Percentiles rank a stretch among this genome's conserved stretches.
These are phyloP conservation scores for Phytophthora cactorum DNA, from an alignment of 352 stramenopile genomes.

Conservation along the genomic window DNA sequence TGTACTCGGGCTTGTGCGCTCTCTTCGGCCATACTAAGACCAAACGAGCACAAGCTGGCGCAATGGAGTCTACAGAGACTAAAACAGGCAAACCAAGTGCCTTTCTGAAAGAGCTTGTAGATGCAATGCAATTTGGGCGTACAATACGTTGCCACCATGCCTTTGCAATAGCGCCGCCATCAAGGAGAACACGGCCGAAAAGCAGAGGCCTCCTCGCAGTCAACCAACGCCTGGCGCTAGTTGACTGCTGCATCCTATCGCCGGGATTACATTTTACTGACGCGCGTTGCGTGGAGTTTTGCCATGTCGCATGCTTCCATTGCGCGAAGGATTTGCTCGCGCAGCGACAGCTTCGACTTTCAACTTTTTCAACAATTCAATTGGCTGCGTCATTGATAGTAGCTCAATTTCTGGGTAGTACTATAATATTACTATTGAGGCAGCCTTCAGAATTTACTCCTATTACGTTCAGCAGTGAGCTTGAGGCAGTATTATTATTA, in stretches of 20 bases:
- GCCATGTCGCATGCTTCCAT: slow-evolving; percentile 19
- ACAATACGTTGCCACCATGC: too few relatives aligned
- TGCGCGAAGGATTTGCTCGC: slow-evolving; percentile 7
- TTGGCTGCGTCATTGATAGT: not conserved
- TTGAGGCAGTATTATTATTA: too few relatives aligned
- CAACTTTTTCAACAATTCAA: not conserved
- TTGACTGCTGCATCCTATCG: slow-evolving; percentile 8
- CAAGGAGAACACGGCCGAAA: not conserved
- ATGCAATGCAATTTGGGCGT: not conserved
- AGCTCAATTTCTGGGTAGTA: too few relatives aligned
- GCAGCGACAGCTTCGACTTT: not conserved
- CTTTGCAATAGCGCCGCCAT: not conserved
- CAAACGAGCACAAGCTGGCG: slow-evolving; percentile 7
- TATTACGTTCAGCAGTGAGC: too few relatives aligned
- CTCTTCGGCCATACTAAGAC: not conserved
- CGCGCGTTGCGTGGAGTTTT: not conserved
- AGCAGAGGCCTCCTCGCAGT: not conserved
- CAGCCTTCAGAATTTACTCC: too few relatives aligned
- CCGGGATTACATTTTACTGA: slow-evolving; percentile 7
- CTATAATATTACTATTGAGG: too few relatives aligned
- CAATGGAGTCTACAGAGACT: slow-evolving; percentile 7
- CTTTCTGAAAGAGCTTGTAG: too few relatives aligned
- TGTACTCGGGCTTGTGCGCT: slow-evolving; percentile 6
- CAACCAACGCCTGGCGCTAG: too few relatives aligned
- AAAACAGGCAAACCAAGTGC: too few relatives aligned